Conservation (phyloP, 2,329 filamentous ascomycete species). For the Ceratocystis albifundus region DNA sequence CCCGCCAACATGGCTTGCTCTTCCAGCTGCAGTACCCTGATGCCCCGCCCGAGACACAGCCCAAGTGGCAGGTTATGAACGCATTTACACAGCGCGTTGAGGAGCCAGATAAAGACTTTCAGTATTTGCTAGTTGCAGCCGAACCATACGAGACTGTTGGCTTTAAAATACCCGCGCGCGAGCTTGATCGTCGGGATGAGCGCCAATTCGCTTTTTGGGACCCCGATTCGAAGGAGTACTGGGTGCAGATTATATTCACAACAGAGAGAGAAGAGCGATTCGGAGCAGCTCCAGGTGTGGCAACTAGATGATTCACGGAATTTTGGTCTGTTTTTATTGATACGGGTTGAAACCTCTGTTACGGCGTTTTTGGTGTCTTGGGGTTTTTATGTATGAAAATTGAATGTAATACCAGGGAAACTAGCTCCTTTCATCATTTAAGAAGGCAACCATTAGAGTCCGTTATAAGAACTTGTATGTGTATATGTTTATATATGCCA, state of each 20-base stretch:
- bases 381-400: constrained; percentile 1
- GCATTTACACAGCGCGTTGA: constrained; percentile 94
- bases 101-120: constrained; percentile 84
- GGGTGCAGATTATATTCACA: constrained; percentile 96
- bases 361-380: constrained; percentile 9
- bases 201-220: constrained; percentile 94
- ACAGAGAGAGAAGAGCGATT: constrained; percentile 93
- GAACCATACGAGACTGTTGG: constrained; percentile 97
- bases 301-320: constrained; percentile 28
- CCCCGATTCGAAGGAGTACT: constrained; percentile 90
- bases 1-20: constrained; percentile 77
- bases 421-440: background rate
- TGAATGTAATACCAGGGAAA: constrained; percentile 8
- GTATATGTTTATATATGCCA: background rate
- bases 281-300: constrained; percentile 51
- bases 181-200: constrained; percentile 81
- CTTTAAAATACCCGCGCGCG: constrained; percentile 88
- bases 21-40: constrained; percentile 96
- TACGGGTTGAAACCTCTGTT: background rate
- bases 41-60: constrained; percentile 61
- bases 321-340: constrained; percentile 1
- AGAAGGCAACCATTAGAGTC: background rate
- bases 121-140: constrained; percentile 88
- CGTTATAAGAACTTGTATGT: background rate
- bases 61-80: constrained; percentile 92